Conservation (phyloP, 2,329 filamentous ascomycete genomes). For the Cladophialophora exuberans region DNA sequence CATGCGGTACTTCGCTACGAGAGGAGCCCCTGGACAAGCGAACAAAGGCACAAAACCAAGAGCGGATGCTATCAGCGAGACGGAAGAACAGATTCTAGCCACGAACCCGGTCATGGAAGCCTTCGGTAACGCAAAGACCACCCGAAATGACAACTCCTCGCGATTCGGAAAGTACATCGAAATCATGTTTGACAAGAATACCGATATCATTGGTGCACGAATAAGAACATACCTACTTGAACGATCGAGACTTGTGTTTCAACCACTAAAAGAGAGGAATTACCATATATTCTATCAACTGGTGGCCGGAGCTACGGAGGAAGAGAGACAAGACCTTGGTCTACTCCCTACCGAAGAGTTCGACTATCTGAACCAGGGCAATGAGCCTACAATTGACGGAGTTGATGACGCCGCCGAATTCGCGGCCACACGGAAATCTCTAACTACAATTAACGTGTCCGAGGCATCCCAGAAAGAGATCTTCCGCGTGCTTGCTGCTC, state of each 20-base stretch:
- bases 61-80: constrained; percentile 84
- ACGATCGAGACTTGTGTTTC: constrained; percentile 93
- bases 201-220: constrained; percentile 96
- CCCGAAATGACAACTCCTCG: constrained; percentile 97
- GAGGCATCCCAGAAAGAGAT: constrained; percentile 77
- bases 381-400: constrained; percentile 85
- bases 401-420: constrained; percentile 97
- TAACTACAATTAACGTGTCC: constrained; percentile 84
- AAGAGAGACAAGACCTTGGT: constrained; percentile 77
- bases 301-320: constrained; percentile 84
- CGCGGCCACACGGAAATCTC: constrained; percentile 79
- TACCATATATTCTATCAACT: constrained; percentile 99
- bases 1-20: constrained; percentile 98
- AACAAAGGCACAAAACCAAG: constrained; percentile 75
- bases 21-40: constrained; percentile 88
- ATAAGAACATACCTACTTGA: constrained; percentile 96
- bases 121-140: constrained; percentile 99
- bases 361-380: constrained; percentile 94
- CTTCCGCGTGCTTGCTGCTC: constrained; percentile 85
- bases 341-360: constrained; percentile 86
- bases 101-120: constrained; percentile 99
- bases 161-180: constrained; percentile 99
- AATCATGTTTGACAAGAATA: constrained; percentile 96
- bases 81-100: constrained; percentile 95
- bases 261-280: constrained; percentile 95